Evolutionary conservation across 352 stramenopile genomes (phyloP).

Genomic region (Elongisporangium undulatum): DNA sequence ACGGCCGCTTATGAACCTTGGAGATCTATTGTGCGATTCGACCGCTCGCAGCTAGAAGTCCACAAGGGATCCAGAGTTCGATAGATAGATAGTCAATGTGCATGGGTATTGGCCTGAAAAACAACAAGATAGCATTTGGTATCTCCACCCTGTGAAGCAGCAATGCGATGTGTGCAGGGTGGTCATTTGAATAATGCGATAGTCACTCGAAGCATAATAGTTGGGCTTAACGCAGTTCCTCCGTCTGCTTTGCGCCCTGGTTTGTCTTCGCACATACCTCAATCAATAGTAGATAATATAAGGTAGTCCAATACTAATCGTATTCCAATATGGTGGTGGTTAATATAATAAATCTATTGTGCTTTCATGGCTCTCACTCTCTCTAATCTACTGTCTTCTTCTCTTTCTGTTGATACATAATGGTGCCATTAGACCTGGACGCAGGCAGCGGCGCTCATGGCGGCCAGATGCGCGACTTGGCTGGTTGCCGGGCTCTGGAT

Average conservation of each 20-base stretch:
- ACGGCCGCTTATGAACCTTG: not conserved
- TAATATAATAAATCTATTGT: slow-evolving; percentile 8
- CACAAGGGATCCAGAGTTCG: no score
- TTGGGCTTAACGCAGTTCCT: slow-evolving; percentile 65
- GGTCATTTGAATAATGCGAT: slow-evolving; percentile 85
- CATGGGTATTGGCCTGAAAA: slow-evolving; percentile 1
- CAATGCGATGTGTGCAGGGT: slow-evolving; percentile 50
- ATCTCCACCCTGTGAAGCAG: slow-evolving; percentile 78
- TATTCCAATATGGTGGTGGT: slow-evolving; percentile 7
- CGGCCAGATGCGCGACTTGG: slow-evolving; percentile 1
- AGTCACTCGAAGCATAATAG: slow-evolving; percentile 65
- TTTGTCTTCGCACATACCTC: slow-evolving; percentile 55
- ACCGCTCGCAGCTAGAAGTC: not conserved
- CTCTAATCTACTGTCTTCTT: slow-evolving; percentile 2
- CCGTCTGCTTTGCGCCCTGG: slow-evolving; percentile 75
- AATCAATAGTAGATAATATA: no score
- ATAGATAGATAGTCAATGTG: not conserved
- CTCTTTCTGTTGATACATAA: slow-evolving; percentile 12
- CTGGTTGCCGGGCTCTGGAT: slow-evolving; percentile 22
- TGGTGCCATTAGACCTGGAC: slow-evolving; percentile 6
- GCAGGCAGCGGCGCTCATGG: slow-evolving; percentile 8
- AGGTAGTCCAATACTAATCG: no score
- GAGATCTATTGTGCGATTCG: not conserved
- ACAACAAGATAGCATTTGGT: slow-evolving; percentile 72
- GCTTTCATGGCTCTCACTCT: not conserved